These are phyloP conservation scores for Penicillium griseofulvum DNA, from an alignment of 2,329 filamentous ascomycete genomes.

Conservation along the genomic window DNA sequence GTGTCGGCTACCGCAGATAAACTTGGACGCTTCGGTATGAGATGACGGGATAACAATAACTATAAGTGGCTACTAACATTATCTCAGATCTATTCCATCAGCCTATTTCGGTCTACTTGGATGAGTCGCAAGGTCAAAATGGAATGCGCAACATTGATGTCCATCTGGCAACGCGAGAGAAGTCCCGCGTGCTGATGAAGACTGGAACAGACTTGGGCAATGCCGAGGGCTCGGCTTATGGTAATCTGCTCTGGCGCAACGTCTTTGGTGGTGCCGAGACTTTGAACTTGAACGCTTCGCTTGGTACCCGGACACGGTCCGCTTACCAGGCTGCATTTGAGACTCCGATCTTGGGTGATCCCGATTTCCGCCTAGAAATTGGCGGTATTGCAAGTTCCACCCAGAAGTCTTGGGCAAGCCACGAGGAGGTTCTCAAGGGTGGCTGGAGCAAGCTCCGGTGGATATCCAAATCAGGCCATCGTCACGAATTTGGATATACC, in stretches of 20 bases:
- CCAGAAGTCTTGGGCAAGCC: slow-evolving; percentile 87
- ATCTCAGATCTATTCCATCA: slow-evolving; percentile 77
- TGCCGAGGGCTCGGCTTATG: slow-evolving; percentile 88
- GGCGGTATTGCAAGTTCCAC: slow-evolving; percentile 81
- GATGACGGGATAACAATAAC: background rate
- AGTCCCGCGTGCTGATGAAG: slow-evolving; percentile 80
- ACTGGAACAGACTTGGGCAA: slow-evolving; percentile 94
- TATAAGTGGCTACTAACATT: slow-evolving; percentile 16
- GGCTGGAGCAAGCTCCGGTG: slow-evolving; percentile 74
- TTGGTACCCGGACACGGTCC: slow-evolving; percentile 86
- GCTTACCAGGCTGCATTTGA: slow-evolving; percentile 86
- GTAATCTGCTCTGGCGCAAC: slow-evolving; percentile 83
- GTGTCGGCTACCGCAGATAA: slow-evolving; percentile 69
- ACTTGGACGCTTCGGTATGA: slow-evolving; percentile 74
- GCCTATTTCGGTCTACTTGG: slow-evolving; percentile 77
- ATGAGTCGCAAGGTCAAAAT: slow-evolving; percentile 66
- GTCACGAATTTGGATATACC: slow-evolving; percentile 76
- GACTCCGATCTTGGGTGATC: slow-evolving; percentile 78
- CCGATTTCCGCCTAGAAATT: slow-evolving; percentile 73
- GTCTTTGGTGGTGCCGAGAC: slow-evolving; percentile 92
- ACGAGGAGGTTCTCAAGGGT: slow-evolving; percentile 84
- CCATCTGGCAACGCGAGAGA: slow-evolving; percentile 73
- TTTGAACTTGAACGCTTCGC: slow-evolving; percentile 78
- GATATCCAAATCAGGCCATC: slow-evolving; percentile 62
- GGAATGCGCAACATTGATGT: slow-evolving; percentile 76